Evolutionary conservation across 169 alveolate species (phyloP).

Genomic region (Plasmodium billcollinsi): DNA sequence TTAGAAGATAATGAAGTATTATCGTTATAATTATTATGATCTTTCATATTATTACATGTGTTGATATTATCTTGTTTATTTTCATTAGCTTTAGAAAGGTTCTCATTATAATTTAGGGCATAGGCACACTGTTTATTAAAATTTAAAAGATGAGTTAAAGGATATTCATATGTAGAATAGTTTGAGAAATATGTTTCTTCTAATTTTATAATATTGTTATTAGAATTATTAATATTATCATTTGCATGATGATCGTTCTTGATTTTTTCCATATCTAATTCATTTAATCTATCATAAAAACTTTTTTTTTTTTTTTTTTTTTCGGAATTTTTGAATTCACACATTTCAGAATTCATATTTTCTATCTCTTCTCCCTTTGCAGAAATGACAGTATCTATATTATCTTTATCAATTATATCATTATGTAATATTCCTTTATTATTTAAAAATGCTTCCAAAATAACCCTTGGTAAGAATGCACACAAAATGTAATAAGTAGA

Average conservation of each 20-base stretch:
- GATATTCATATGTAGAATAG: slow-evolving; percentile 44
- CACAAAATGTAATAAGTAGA: slow-evolving; percentile 82
- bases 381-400: not conserved
- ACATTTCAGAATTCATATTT: not conserved
- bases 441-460: slow-evolving; percentile 83
- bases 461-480: slow-evolving; percentile 85
- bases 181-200: slow-evolving; percentile 26
- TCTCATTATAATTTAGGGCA: not conserved
- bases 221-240: not conserved
- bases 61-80: not conserved
- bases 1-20: not conserved
- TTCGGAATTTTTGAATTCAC: not conserved
- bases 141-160: slow-evolving; percentile 43
- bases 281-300: slow-evolving; percentile 47
- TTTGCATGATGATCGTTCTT: not conserved
- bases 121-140: slow-evolving; percentile 49
- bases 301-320: slow-evolving; percentile 13
- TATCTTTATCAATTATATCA: slow-evolving; percentile 54
- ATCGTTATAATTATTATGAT: not conserved
- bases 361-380: not conserved
- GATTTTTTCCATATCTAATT: not conserved
- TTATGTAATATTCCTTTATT: slow-evolving; percentile 60
- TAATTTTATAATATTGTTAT: not conserved
- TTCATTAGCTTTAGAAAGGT: not conserved
- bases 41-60: not conserved